phyloP scores from a whole-genome alignment of 75 land plant species.

The Isoetes taiwanensis region DNA sequence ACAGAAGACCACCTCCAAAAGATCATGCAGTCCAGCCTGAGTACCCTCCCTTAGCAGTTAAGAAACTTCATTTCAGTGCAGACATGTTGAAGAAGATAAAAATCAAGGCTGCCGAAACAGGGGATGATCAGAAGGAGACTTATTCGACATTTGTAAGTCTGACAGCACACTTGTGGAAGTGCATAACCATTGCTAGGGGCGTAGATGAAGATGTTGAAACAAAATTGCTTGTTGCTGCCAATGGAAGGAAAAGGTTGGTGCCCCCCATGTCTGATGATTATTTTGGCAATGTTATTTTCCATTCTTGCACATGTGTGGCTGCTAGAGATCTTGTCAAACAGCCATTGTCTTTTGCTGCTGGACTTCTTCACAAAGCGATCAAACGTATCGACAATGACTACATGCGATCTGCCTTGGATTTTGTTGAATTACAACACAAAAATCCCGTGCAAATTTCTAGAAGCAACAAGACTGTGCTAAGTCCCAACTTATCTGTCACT shows the following conservation, averaged over 20 bases:
- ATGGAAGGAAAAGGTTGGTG: constrained; percentile 32
- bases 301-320: constrained; percentile 24
- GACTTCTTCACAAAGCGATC: constrained; percentile 25
- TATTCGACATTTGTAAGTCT: constrained; percentile 45
- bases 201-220: constrained; percentile 24
- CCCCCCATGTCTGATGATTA: constrained; percentile 32
- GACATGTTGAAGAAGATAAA: constrained; percentile 24
- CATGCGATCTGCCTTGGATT: constrained; percentile 43
- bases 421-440: constrained; percentile 29
- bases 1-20: constrained; percentile 12
- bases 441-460: constrained; percentile 17
- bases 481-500: constrained; percentile 23
- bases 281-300: constrained; percentile 50
- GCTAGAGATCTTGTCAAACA: constrained; percentile 22
- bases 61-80: constrained; percentile 15
- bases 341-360: constrained; percentile 22
- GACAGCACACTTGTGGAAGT: constrained; percentile 45
- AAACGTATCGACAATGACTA: constrained; percentile 23
- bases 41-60: constrained; percentile 18
- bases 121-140: constrained; percentile 1
- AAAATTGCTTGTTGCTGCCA: constrained; percentile 26
- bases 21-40: too few species aligned
- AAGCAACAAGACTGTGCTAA: constrained; percentile 15
- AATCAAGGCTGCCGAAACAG: background rate
- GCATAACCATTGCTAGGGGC: constrained; percentile 41